phyloP scores from a whole-genome alignment of 2,329 filamentous ascomycete species.

The Apiospora saccharicola region DNA sequence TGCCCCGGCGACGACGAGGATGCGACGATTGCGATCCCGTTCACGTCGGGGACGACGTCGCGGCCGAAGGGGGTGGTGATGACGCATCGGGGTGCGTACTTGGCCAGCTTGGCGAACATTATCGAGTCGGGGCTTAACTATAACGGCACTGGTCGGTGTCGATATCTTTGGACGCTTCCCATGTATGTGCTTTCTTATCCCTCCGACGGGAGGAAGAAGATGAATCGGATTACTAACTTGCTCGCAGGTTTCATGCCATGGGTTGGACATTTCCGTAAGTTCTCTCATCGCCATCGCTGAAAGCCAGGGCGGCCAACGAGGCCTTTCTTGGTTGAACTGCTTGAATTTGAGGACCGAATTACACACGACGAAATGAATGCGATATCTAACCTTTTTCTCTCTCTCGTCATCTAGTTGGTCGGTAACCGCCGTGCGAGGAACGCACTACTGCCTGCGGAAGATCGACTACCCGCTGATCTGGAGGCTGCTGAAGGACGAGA shows the following conservation, averaged over 20 bases:
- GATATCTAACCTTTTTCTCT: neutral
- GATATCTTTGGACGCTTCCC: slow-evolving; percentile 90
- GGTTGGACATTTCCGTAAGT: slow-evolving; percentile 81
- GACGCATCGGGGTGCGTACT: slow-evolving; percentile 86
- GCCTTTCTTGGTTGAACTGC: neutral
- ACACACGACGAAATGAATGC: neutral
- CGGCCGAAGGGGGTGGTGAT: slow-evolving; percentile 92
- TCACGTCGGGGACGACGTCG: slow-evolving; percentile 93
- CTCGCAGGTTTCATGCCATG: slow-evolving; percentile 66
- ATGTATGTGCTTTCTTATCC: slow-evolving; percentile 68
- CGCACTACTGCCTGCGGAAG: slow-evolving; percentile 92
- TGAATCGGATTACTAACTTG: neutral
- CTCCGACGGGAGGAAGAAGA: neutral
- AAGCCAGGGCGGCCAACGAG: neutral
- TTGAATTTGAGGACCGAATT: neutral
- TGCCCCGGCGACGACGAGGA: slow-evolving; percentile 69
- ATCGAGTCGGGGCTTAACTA: slow-evolving; percentile 87
- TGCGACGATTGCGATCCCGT: slow-evolving; percentile 83
- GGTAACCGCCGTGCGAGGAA: slow-evolving; percentile 91
- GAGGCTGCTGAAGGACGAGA: slow-evolving; percentile 83
- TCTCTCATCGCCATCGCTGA: neutral
- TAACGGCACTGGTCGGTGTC: slow-evolving; percentile 69
- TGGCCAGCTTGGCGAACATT: slow-evolving; percentile 84
- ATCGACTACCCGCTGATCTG: slow-evolving; percentile 95
- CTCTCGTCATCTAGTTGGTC: slow-evolving; percentile 65